Evolutionary conservation across 257 asterid genomes (phyloP).

Genomic region (Eustoma russellianum): DNA sequence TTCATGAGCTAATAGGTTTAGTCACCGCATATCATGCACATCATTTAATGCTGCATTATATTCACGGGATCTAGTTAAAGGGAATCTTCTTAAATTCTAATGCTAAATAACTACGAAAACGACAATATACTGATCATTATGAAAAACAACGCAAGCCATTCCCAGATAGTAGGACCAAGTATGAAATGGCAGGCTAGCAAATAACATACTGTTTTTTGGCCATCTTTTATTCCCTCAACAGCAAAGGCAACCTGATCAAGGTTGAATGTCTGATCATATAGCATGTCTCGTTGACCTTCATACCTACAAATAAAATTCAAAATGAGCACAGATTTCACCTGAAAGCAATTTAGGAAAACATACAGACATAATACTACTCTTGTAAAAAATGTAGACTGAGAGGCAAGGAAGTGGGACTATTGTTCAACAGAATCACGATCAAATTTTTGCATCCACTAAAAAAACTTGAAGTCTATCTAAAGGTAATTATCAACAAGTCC

Average conservation of each 20-base stretch:
- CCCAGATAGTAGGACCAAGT: neutral
- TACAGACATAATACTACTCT: neutral
- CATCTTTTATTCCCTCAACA: conserved; percentile 92
- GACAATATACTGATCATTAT: too few species aligned
- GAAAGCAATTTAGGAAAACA: neutral
- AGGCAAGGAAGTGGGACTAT: too few species aligned
- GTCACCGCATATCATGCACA: too few species aligned
- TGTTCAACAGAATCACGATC: too few species aligned
- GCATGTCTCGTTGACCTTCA: conserved; percentile 96
- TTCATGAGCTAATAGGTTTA: too few species aligned
- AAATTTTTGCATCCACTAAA: neutral
- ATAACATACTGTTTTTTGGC: conserved; percentile 85
- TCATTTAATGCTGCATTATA: too few species aligned
- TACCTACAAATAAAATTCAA: conserved; percentile 42
- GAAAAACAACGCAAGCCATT: too few species aligned
- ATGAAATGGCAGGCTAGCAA: neutral
- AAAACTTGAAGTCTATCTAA: too few species aligned
- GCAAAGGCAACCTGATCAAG: conserved; percentile 95
- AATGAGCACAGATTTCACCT: neutral
- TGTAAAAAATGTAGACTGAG: neutral
- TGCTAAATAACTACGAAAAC: too few species aligned
- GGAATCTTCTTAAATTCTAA: too few species aligned
- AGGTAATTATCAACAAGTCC: neutral
- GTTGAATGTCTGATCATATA: conserved; percentile 81
- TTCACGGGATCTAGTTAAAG: too few species aligned